Percentiles rank a stretch among this genome's conserved stretches.
Conservation (phyloP, 2,329 filamentous ascomycete genomes). For the Penicillium rolfsii region DNA sequence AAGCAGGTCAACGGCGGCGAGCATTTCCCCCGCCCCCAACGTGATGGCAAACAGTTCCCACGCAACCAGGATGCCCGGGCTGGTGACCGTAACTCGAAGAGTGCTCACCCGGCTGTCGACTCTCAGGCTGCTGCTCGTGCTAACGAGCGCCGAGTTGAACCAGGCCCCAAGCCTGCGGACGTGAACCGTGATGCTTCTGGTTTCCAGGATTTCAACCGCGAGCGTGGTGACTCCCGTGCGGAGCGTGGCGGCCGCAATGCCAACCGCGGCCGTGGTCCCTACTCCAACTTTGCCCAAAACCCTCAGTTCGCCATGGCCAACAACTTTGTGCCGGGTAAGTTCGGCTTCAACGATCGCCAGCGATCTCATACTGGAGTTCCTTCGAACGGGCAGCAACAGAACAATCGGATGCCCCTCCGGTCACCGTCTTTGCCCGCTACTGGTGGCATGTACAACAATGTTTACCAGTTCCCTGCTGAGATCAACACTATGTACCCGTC, state of each 20-base stretch:
- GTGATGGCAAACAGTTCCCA: slow-evolving; percentile 41
- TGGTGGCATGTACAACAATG: slow-evolving; percentile 51
- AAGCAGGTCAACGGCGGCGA: slow-evolving; percentile 37
- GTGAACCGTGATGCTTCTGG: slow-evolving; percentile 33
- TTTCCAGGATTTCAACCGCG: slow-evolving; percentile 42
- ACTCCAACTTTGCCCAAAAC: slow-evolving; percentile 42
- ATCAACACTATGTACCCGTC: slow-evolving; percentile 62
- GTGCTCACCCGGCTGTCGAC: slow-evolving; percentile 37
- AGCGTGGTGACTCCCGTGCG: slow-evolving; percentile 37
- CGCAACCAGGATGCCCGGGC: slow-evolving; percentile 37
- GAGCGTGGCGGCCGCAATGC: slow-evolving; percentile 44
- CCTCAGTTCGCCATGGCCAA: slow-evolving; percentile 47
- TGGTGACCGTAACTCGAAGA: slow-evolving; percentile 34
- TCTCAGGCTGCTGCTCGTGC: slow-evolving; percentile 38
- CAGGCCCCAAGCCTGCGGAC: slow-evolving; percentile 44
- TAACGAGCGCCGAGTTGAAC: slow-evolving; percentile 45
- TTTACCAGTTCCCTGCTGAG: slow-evolving; percentile 48
- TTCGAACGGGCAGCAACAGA: slow-evolving; percentile 45
- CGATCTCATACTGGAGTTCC: slow-evolving; percentile 43
- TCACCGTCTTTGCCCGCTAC: slow-evolving; percentile 66
- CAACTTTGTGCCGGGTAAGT: slow-evolving; percentile 47
- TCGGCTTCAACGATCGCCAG: slow-evolving; percentile 47
- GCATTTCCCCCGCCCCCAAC: slow-evolving; percentile 35
- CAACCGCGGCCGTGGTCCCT: slow-evolving; percentile 46
- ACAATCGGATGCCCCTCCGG: slow-evolving; percentile 57